Evolutionary conservation across 2,329 filamentous ascomycete genomes (phyloP).

Genomic region (Verticillium zaregamsianum): DNA sequence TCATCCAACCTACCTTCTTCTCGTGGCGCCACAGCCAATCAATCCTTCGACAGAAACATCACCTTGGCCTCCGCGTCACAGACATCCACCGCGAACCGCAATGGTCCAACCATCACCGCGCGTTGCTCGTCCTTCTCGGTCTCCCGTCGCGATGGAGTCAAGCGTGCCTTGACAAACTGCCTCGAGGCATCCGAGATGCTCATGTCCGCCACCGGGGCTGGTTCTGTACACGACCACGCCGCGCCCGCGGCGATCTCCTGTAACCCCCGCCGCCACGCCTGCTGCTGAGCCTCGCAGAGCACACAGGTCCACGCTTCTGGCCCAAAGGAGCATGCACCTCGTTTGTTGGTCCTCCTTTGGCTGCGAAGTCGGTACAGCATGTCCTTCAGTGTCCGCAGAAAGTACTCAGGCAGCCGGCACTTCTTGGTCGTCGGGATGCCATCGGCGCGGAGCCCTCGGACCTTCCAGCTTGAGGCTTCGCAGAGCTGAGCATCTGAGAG

Average conservation of each 20-base stretch:
- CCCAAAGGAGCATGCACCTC: background rate
- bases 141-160: background rate
- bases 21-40: background rate
- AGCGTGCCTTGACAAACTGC: background rate
- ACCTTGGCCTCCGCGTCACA: background rate
- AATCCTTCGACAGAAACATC: background rate
- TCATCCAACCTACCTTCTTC: no score
- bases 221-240: background rate
- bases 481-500: background rate
- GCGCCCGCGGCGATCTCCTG: background rate
- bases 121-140: background rate
- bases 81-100: background rate
- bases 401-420: background rate
- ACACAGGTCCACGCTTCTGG: background rate
- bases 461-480: background rate
- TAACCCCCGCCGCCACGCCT: background rate
- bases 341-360: background rate
- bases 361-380: background rate
- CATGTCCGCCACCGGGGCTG: background rate
- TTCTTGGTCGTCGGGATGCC: background rate
- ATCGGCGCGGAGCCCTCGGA: background rate
- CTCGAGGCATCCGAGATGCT: background rate
- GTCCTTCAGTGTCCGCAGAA: background rate
- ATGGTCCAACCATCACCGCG: background rate
- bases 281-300: background rate